Evolutionary conservation across 2,329 filamentous ascomycete genomes (phyloP), one percentile per base, ranked within the genome.

Genomic region (Aspergillus jensenii): DNA sequence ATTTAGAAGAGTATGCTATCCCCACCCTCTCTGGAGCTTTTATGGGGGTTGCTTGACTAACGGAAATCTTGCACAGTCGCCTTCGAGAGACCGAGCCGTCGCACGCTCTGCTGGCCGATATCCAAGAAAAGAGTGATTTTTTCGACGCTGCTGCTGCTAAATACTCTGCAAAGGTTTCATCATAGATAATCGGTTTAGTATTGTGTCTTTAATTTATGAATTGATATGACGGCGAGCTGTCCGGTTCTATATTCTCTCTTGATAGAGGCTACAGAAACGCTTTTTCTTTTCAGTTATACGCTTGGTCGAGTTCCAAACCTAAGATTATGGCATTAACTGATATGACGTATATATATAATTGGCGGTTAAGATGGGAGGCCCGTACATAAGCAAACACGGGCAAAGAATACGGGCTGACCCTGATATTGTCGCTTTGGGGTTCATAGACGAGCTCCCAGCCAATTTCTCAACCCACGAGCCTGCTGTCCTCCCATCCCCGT

Each of bases 131-230:
- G 87, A 91, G 87, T 74, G 84, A 82, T n/a, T 77, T 92, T 58
- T 98, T 98, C 71, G 91, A 96, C 74, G 87, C 87, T 68, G 93
- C 93, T 12, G 90, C 90, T 19, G 82, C 85, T 25, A 98, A 96
- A 78, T 98, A 95, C 76, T 88, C 86, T 64, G 84, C 93, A 35
- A 96, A 93, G 81, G 91, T 91, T 45, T 67, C 71, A 17, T 70
- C 70, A 54, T 74, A 67, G 60, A 53, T 35, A n/a, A 52, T 51
- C 4, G 41, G 61, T 59, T 49, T 46, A 56, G 41, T 58, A 31
- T 46, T 51, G 48, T 51, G 56, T 59, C 52, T 58, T 59, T 64
- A 61, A 55, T 19, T 60, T 43, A 62, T 65, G 61, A 64, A 60
- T 62, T 56, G 35, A 63, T 65, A 62, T 55, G 60, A 63, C 51